These are phyloP conservation scores for Neofusicoccum sp. DNA, from an alignment of 2,329 filamentous ascomycete species.

Conservation along the genomic window DNA sequence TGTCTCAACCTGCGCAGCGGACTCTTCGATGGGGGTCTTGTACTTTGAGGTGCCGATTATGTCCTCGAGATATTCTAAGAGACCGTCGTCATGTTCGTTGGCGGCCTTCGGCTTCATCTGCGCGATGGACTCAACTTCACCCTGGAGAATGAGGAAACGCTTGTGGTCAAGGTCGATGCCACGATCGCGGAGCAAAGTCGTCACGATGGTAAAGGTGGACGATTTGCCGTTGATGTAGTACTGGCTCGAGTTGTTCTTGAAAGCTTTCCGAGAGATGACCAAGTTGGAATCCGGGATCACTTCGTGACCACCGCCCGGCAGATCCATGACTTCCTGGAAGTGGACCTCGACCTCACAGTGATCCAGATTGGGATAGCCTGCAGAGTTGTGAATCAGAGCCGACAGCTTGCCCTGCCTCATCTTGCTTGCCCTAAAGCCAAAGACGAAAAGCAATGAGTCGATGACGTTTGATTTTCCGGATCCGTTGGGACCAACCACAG, in stretches of 20 bases:
- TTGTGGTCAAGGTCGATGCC: conserved; percentile 98
- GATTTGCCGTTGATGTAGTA: conserved; percentile 93
- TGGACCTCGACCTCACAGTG: conserved; percentile 96
- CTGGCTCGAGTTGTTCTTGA: conserved; percentile 97
- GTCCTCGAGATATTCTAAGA: conserved; percentile 95
- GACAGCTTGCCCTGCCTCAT: conserved; percentile 99
- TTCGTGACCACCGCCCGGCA: conserved; percentile 73
- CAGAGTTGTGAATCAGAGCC: conserved; percentile 95
- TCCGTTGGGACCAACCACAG: conserved; percentile 95
- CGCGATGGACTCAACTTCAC: conserved; percentile 97
- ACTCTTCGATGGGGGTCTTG: conserved; percentile 94
- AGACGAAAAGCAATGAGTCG: conserved; percentile 97
- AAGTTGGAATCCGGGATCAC: conserved; percentile 82
- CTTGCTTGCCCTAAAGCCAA: conserved; percentile 97
- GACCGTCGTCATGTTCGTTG: conserved; percentile 92
- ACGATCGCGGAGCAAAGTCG: conserved; percentile 79
- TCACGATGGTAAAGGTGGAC: conserved; percentile 91
- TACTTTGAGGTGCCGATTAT: conserved; percentile 99
- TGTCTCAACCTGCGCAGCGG: conserved; percentile 83
- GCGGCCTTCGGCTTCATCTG: conserved; percentile 98
- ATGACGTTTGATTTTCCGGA: conserved; percentile 99
- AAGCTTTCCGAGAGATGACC: conserved; percentile 86
- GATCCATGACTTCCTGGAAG: conserved; percentile 92
- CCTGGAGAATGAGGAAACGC: conserved; percentile 94
- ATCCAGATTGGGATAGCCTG: conserved; percentile 79